phyloP scores from a whole-genome alignment of 257 asterid species.

The Solanum rostratum region DNA sequence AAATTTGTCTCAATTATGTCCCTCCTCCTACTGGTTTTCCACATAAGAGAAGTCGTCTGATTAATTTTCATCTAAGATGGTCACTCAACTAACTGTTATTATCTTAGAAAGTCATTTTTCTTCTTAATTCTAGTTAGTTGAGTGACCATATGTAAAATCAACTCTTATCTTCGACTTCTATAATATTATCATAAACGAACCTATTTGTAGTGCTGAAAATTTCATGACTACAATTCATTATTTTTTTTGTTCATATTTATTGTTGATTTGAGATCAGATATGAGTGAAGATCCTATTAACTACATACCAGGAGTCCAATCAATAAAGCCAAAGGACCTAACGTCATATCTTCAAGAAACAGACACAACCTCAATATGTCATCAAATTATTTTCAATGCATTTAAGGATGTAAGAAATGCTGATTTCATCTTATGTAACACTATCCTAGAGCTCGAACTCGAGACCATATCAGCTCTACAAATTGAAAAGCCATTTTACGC shows the following conservation, averaged over 20 bases:
- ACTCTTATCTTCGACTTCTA: not conserved
- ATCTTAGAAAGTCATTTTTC: not conserved
- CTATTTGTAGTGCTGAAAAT: not conserved
- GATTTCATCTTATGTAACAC: slow-evolving; percentile 38
- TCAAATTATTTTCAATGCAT: slow-evolving; percentile 26
- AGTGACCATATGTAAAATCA: not conserved
- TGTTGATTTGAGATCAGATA: slow-evolving; percentile 7
- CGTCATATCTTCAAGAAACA: slow-evolving; percentile 22
- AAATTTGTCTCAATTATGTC: not conserved
- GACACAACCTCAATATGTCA: slow-evolving; percentile 17
- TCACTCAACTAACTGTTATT: no score
- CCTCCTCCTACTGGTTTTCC: not conserved
- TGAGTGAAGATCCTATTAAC: slow-evolving; percentile 20
- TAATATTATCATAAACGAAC: no score
- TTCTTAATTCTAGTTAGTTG: not conserved
- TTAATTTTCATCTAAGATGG: no score
- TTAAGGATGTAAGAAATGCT: slow-evolving; percentile 20
- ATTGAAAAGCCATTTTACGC: slow-evolving; percentile 9
- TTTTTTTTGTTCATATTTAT: not conserved
- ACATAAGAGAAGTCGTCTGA: not conserved
- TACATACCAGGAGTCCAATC: slow-evolving; percentile 34
- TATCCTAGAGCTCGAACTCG: slow-evolving; percentile 22
- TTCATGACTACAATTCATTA: not conserved
- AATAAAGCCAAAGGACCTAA: slow-evolving; percentile 21
- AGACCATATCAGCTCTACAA: slow-evolving; percentile 15